A percentile compares a stretch with the other conserved stretches of the same genome.
Conservation (phyloP, 805 yeast species). For the Sungouiella blattae region DNA sequence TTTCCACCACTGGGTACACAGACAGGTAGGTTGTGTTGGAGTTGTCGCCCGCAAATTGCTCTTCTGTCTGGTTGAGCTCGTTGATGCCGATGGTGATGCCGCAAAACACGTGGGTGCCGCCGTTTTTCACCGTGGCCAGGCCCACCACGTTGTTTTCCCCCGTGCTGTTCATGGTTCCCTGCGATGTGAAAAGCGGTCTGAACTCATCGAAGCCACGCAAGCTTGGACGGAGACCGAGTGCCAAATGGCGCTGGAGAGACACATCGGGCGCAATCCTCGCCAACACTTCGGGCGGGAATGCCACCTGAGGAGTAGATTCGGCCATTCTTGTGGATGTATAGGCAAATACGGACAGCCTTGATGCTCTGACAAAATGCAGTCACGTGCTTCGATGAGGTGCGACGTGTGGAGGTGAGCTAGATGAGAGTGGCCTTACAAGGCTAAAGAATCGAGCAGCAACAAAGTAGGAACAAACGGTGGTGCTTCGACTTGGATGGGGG, state of each 20-base stretch:
- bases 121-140: slow-evolving; percentile 64
- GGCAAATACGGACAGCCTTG: not conserved
- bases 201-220: slow-evolving; percentile 70
- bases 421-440: too few relatives aligned
- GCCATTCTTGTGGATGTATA: too few relatives aligned
- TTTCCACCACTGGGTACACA: slow-evolving; percentile 72
- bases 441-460: too few relatives aligned
- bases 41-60: slow-evolving; percentile 21
- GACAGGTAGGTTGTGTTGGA: slow-evolving; percentile 22
- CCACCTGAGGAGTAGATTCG: slow-evolving; percentile 25
- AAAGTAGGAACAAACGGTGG: too few relatives aligned
- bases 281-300: slow-evolving; percentile 77
- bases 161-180: slow-evolving; percentile 35
- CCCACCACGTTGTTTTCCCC: slow-evolving; percentile 48
- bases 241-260: slow-evolving; percentile 73
- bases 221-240: slow-evolving; percentile 73
- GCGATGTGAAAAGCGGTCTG: slow-evolving; percentile 45
- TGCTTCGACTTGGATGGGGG: too few relatives aligned
- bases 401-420: too few relatives aligned
- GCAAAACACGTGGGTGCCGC: slow-evolving; percentile 71
- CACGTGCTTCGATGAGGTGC: slow-evolving; percentile 3
- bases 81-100: slow-evolving; percentile 65
- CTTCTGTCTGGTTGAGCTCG: slow-evolving; percentile 43
- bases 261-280: slow-evolving; percentile 84
- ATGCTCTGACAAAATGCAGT: not conserved